Base-by-base conservation (phyloP, 768 basidiomycete genomes). In the Chalciporus piperatus region DNA sequence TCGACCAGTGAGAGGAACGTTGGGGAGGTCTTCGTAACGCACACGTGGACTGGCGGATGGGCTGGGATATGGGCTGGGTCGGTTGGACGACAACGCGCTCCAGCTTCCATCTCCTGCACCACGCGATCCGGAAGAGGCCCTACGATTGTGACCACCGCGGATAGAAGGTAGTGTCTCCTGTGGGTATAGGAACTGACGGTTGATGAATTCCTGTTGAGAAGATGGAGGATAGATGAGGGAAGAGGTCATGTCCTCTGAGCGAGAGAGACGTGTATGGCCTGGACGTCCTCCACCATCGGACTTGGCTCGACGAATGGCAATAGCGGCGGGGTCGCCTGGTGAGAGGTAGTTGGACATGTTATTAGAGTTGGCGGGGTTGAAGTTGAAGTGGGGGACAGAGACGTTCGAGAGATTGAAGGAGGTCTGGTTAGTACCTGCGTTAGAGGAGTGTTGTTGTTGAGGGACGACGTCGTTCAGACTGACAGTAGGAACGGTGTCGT, bases 31-130 rank as follows among this genome's bases (percentile, higher is more conserved):
- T 4, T 72, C 68, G 60, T 82, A 78, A 7, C 74, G 67, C 2
- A 75, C 73, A 22, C 79, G 72, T 20, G 87, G 87, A 47, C 80
- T 82, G 5, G 83, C 84, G 33, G 81, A 81, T 16, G 87, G 86
- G 41, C 78, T 81, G 0, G 86, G 86, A 62, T 85, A 89, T 3
- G 83, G 88, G 45, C 76, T 82, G 2, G 79, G 68, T 2, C 84
- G 74, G 37, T 58, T 61, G 27, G 74, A 75, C 13, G 63, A 64
- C 47, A 65, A 50, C 11, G 65, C 70, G 25, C 73, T 70, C 69
- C 71, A 70, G 11, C 57, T 47, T 27, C 66, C 56, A 5, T 64
- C 65, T 4, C 47, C 68, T 39, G 60, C 65, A 35, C 58, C 68
- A 41, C 62, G 61, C 44, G 75, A 76, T 11, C 74, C 75, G 20